These are phyloP conservation scores for Irpex sp. DNA, from an alignment of 1,284 basidiomycete genomes.

Conservation along the genomic window DNA sequence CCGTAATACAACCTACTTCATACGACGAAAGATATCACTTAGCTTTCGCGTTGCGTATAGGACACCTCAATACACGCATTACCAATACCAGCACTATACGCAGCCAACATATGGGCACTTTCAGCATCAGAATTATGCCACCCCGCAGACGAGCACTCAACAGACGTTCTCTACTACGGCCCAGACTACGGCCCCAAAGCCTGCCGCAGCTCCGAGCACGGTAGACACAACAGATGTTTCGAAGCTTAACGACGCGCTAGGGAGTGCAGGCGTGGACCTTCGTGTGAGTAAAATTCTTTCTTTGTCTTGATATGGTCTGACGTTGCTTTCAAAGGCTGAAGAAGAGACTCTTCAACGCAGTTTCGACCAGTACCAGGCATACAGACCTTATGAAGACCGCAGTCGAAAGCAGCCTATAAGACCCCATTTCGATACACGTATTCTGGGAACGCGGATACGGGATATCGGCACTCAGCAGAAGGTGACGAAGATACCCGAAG, in stretches of 20 bases:
- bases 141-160: conserved; percentile 15
- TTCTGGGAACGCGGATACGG: conserved; percentile 62
- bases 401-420: conserved; percentile 65
- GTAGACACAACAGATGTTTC: conserved; percentile 66
- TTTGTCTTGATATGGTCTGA: background rate
- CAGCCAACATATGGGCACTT: conserved; percentile 8
- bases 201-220: conserved; percentile 28
- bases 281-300: conserved; percentile 40
- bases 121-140: conserved; percentile 18
- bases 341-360: conserved; percentile 72
- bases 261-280: conserved; percentile 79
- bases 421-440: conserved; percentile 61
- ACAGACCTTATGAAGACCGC: conserved; percentile 67
- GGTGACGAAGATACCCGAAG: conserved; percentile 62
- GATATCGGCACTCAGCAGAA: conserved; percentile 60
- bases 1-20: background rate
- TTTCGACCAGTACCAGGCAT: conserved; percentile 55
- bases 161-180: conserved; percentile 2
- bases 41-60: background rate
- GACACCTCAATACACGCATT: conserved; percentile 4
- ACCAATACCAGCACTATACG: conserved; percentile 10
- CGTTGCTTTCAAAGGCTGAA: conserved; percentile 53
- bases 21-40: background rate
- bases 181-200: conserved; percentile 7
- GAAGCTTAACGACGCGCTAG: conserved; percentile 76